Percentiles rank a stretch among this genome's conserved stretches.
These are phyloP conservation scores for Ilyonectria sp. DNA, from an alignment of 2,329 filamentous ascomycete genomes.

Conservation along the genomic window DNA sequence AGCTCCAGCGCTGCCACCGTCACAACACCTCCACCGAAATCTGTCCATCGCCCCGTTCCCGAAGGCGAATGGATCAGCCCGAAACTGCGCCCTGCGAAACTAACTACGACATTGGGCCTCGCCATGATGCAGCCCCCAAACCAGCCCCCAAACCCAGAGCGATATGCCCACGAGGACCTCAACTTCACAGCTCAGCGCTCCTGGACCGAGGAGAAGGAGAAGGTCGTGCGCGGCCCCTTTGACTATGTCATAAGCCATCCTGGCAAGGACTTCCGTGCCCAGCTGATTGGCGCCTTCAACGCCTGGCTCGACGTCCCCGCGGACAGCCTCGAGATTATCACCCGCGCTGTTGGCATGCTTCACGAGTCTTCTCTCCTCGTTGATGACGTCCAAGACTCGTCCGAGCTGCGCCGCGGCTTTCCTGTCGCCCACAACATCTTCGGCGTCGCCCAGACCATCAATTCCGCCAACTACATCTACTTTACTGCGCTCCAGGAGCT, in stretches of 20 bases:
- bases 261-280: slow-evolving; percentile 87
- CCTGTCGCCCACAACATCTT: slow-evolving; percentile 90
- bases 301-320: slow-evolving; percentile 82
- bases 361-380: slow-evolving; percentile 88
- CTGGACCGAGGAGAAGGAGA: slow-evolving; percentile 84
- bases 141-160: slow-evolving; percentile 63
- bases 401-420: slow-evolving; percentile 81
- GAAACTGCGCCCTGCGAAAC: slow-evolving; percentile 45
- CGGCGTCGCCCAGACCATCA: slow-evolving; percentile 89
- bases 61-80: slow-evolving; percentile 75
- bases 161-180: slow-evolving; percentile 70
- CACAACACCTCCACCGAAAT: slow-evolving; percentile 52
- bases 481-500: slow-evolving; percentile 85
- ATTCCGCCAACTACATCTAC: slow-evolving; percentile 92
- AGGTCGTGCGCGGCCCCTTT: slow-evolving; percentile 82
- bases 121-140: slow-evolving; percentile 54
- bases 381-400: slow-evolving; percentile 91
- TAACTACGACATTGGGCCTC: slow-evolving; percentile 33
- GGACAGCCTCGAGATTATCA: slow-evolving; percentile 80
- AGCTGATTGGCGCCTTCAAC: slow-evolving; percentile 87
- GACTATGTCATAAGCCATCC: slow-evolving; percentile 85
- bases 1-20: slow-evolving; percentile 53
- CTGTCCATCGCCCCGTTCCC: slow-evolving; percentile 66
- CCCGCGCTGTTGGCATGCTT: slow-evolving; percentile 85
- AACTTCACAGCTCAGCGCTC: slow-evolving; percentile 65